phyloP scores from a whole-genome alignment of 108 stramenopile genomes.

The Hondaea fermentalgiana region DNA sequence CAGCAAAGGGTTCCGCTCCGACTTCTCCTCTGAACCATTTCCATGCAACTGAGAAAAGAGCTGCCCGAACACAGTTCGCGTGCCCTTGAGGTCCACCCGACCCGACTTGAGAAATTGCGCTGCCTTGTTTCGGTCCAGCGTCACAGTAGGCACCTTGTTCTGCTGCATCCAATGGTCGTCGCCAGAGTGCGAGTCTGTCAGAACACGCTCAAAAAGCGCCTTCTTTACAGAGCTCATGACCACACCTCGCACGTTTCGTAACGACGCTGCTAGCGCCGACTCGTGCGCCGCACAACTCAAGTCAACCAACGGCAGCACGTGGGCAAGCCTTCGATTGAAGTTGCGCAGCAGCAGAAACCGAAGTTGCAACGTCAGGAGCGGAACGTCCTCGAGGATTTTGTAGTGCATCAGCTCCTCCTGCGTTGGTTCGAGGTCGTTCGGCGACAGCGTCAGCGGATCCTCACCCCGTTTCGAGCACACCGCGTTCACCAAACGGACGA shows the following conservation, averaged over 20 bases:
- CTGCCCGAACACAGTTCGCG: background rate
- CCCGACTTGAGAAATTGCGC: conserved; percentile 15
- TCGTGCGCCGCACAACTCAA: background rate
- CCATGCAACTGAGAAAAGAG: background rate
- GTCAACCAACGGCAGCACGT: background rate
- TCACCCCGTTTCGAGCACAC: background rate
- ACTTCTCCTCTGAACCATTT: background rate
- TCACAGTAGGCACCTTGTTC: conserved; percentile 16
- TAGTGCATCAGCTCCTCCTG: background rate
- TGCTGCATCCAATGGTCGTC: conserved; percentile 20
- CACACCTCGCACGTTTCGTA: background rate
- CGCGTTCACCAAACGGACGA: background rate
- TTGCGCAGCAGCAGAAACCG: background rate
- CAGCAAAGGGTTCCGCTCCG: background rate
- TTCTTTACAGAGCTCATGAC: conserved; percentile 12
- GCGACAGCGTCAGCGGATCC: conserved; percentile 1
- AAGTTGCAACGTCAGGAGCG: background rate
- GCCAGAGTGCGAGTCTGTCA: conserved; percentile 17
- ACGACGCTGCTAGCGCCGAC: conserved; percentile 3
- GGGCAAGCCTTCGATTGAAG: background rate
- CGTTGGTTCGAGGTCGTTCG: background rate
- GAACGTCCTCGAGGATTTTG: background rate
- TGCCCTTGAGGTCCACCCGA: background rate
- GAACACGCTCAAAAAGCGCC: background rate
- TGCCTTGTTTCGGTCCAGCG: conserved; percentile 8